Evolutionary conservation across 2,329 filamentous ascomycete genomes (phyloP).

Genomic region (Pseudocercospora crystallina): DNA sequence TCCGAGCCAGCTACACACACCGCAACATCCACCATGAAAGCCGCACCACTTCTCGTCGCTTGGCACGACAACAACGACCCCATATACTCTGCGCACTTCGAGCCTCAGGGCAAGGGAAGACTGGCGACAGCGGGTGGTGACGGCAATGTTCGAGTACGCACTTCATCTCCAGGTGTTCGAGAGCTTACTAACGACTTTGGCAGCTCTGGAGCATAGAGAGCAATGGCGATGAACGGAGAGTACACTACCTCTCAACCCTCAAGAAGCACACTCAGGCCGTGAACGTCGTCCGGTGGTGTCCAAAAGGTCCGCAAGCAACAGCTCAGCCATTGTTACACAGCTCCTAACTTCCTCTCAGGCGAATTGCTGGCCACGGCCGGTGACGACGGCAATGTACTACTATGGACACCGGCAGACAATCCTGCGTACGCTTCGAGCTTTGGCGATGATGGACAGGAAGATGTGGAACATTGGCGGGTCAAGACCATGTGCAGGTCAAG

Average conservation of each 20-base stretch:
- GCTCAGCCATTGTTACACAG: neutral
- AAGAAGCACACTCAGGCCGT: constrained; percentile 94
- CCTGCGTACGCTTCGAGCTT: constrained; percentile 63
- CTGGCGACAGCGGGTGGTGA: constrained; percentile 93
- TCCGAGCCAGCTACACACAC: constrained; percentile 9
- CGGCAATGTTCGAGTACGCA: constrained; percentile 84
- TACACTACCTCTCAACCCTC: constrained; percentile 88
- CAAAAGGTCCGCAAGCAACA: constrained; percentile 65
- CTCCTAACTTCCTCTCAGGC: constrained; percentile 53
- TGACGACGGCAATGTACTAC: constrained; percentile 93
- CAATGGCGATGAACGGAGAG: constrained; percentile 80
- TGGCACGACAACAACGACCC: constrained; percentile 98
- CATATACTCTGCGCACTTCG: constrained; percentile 96
- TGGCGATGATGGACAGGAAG: constrained; percentile 81
- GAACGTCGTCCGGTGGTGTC: constrained; percentile 95
- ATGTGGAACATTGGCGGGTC: constrained; percentile 94
- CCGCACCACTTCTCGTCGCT: constrained; percentile 91
- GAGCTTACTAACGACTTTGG: constrained; percentile 11
- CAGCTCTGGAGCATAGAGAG: constrained; percentile 89
- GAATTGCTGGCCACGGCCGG: constrained; percentile 92
- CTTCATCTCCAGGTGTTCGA: neutral
- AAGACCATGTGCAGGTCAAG: constrained; percentile 97
- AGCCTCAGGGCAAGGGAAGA: constrained; percentile 85
- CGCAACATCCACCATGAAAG: constrained; percentile 92
- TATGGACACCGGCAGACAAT: constrained; percentile 88